Percentiles rank a stretch among this genome's conserved stretches.
Conservation (phyloP, 2,329 filamentous ascomycete species). For the Neopestalotiopsis sp. region DNA sequence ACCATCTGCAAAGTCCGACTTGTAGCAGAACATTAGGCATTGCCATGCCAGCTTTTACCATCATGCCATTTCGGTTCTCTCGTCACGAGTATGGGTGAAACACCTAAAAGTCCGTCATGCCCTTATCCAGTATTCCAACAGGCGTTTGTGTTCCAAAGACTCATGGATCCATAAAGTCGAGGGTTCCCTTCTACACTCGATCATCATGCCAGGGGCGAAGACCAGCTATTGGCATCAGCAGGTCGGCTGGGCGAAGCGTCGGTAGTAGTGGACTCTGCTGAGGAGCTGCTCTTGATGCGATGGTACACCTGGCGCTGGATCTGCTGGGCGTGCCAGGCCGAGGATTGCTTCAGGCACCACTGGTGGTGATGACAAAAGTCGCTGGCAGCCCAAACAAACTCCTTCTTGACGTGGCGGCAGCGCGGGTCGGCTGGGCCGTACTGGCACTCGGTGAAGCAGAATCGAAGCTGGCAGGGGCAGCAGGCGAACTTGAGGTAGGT, state of each 20-base stretch:
- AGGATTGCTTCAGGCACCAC: slow-evolving; percentile 10
- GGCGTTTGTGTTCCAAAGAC: background rate
- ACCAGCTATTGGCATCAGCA: background rate
- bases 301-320: slow-evolving; percentile 4
- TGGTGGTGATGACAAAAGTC: slow-evolving; percentile 26
- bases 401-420: slow-evolving; percentile 23
- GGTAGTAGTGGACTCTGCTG: background rate
- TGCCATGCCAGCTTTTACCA: background rate
- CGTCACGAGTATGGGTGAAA: background rate
- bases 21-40: background rate
- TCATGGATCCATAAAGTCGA: too few relatives aligned
- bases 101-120: background rate
- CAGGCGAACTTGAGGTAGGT: slow-evolving; percentile 25
- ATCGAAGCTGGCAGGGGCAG: slow-evolving; percentile 31
- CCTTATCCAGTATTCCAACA: background rate
- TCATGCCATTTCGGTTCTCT: background rate
- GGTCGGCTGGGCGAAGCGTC: background rate
- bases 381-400: slow-evolving; percentile 24
- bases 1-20: background rate
- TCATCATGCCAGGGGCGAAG: background rate
- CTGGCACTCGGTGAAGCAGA: slow-evolving; percentile 26
- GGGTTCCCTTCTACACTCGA: background rate
- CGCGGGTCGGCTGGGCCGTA: slow-evolving; percentile 25
- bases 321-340: slow-evolving; percentile 14
- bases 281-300: background rate